Percentiles rank a stretch among this genome's conserved stretches.
Evolutionary conservation across 169 alveolate species (phyloP).

Genomic region (Plasmodium berghei): DNA sequence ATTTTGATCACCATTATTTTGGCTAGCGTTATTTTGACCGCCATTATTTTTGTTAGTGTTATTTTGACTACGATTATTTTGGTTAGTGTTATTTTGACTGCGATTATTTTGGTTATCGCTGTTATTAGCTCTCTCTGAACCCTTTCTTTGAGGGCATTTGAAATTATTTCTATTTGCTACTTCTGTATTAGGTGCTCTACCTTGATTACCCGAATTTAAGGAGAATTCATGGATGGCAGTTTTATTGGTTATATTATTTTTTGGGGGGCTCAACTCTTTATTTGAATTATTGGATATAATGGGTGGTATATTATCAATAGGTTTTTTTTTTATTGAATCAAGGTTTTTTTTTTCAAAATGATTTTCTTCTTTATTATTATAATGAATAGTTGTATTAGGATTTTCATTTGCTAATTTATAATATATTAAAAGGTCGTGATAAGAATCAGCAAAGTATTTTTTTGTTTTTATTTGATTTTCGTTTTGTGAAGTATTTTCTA

Average conservation of each 20-base stretch:
- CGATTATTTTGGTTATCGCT: not conserved
- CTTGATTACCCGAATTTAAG: not conserved
- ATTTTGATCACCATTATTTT: not conserved
- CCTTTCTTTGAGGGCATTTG: not conserved
- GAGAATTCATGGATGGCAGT: not conserved
- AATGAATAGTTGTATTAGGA: not conserved
- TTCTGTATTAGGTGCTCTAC: not conserved
- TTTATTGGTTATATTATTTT: not conserved
- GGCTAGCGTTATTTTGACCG: conserved; percentile 1
- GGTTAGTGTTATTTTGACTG: not conserved
- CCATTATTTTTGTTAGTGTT: conserved; percentile 1
- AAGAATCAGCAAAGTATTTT: conserved; percentile 30
- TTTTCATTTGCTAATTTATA: conserved; percentile 42
- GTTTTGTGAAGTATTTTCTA: not conserved
- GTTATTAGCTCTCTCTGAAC: not conserved
- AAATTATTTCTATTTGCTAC: not conserved
- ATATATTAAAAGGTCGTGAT: conserved; percentile 37
- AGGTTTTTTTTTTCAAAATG: too few species aligned
- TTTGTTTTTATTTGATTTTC: not conserved
- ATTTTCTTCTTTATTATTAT: not conserved
- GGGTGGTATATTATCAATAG: too few species aligned
- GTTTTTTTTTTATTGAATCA: too few species aligned
- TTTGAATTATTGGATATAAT: not conserved
- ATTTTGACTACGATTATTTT: conserved; percentile 2
- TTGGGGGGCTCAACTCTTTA: not conserved